Percentiles rank a stretch among this genome's conserved stretches.
Conservation (phyloP, 345 rosid species). For the Melaleuca quinquenervia region DNA sequence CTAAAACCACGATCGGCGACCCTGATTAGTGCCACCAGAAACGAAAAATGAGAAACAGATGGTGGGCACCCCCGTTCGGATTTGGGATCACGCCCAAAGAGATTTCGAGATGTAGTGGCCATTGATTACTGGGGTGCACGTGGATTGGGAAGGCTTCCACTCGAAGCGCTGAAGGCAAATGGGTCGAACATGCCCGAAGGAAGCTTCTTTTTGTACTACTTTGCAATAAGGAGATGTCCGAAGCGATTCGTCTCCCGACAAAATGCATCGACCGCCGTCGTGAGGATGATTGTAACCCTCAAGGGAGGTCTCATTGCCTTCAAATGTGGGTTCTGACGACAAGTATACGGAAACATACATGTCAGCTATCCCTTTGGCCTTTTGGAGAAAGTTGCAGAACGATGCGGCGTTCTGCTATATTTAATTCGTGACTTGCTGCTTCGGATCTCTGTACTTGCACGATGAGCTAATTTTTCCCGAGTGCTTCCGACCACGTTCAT, state of each 20-base stretch:
- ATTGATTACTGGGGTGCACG: neutral
- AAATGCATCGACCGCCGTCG: too few relatives aligned
- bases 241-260: too few relatives aligned
- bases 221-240: too few relatives aligned
- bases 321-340: too few relatives aligned
- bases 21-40: neutral
- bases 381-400: too few relatives aligned
- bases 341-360: too few relatives aligned
- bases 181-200: neutral
- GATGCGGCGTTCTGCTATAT: too few relatives aligned
- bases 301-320: too few relatives aligned
- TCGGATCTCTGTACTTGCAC: neutral
- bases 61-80: neutral
- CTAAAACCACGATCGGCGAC: neutral
- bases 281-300: too few relatives aligned
- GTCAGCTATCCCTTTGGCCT: too few relatives aligned
- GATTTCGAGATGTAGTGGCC: neutral
- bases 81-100: neutral
- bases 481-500: neutral
- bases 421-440: too few relatives aligned
- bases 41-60: neutral
- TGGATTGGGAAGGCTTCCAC: neutral
- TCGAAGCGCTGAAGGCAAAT: neutral
- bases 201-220: neutral
- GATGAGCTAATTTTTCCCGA: neutral